Conservation (phyloP, 139 green algal genomes). For the Diplosphaera chodatii region DNA sequence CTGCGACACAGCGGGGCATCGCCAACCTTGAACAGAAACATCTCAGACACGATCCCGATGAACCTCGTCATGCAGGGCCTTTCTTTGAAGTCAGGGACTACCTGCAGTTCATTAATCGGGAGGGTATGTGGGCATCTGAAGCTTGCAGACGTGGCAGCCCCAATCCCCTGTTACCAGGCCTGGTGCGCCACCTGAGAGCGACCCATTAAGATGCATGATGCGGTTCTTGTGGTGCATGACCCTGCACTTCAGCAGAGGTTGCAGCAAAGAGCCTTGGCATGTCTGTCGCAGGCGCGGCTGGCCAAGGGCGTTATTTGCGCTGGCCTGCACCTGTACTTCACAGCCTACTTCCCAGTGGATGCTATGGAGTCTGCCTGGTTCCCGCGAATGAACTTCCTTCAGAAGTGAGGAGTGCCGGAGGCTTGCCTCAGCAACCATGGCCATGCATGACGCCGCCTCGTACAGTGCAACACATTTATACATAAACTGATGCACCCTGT, state of each 20-base stretch:
- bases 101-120: slow-evolving; percentile 55
- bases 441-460: neutral
- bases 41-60: too few species aligned
- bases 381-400: neutral
- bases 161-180: slow-evolving; percentile 17
- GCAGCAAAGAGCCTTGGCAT: too few species aligned
- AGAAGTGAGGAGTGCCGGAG: slow-evolving; percentile 9
- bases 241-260: too few species aligned
- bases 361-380: slow-evolving; percentile 5
- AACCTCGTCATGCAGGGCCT: too few species aligned
- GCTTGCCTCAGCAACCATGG: too few species aligned
- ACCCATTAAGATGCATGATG: too few species aligned
- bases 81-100: slow-evolving; percentile 76
- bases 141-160: slow-evolving; percentile 11
- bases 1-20: too few species aligned
- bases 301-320: slow-evolving; percentile 41
- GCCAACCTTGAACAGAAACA: too few species aligned
- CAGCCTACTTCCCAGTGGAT: slow-evolving; percentile 29
- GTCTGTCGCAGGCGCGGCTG: slow-evolving; percentile 10
- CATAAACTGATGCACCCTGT: neutral
- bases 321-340: slow-evolving; percentile 30
- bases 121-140: slow-evolving; percentile 27
- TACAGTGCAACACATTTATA: neutral
- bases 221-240: too few species aligned
- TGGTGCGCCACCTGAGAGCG: too few species aligned